Conservation (phyloP, 257 asterid genomes). For the Rauvolfia tetraphylla region DNA sequence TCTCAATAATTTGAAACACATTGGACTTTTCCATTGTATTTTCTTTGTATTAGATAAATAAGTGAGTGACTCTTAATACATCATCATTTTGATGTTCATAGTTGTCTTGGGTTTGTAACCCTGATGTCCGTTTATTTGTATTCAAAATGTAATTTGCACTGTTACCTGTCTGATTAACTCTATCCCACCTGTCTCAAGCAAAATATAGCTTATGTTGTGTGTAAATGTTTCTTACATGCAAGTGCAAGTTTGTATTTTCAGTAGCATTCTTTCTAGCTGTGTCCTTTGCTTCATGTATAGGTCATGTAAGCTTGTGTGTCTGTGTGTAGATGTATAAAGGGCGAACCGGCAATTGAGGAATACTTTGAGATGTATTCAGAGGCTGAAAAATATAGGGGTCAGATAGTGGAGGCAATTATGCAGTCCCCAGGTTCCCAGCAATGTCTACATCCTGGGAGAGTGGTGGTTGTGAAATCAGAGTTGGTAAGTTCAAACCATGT, state of each 20-base stretch:
- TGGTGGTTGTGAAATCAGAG: slow-evolving; percentile 76
- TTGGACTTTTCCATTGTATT: not conserved
- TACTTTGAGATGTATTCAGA: slow-evolving; percentile 70
- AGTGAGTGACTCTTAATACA: not conserved
- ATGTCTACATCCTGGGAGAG: slow-evolving; percentile 73
- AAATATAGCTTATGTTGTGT: not conserved
- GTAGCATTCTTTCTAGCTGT: not conserved
- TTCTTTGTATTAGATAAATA: not conserved
- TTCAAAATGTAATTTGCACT: not conserved
- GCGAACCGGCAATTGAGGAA: slow-evolving; percentile 96
- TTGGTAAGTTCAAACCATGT: slow-evolving; percentile 45
- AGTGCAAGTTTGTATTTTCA: not conserved
- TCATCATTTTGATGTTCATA: not conserved
- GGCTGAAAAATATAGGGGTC: slow-evolving; percentile 51
- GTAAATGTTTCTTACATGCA: slow-evolving; percentile 4
- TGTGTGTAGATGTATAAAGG: slow-evolving; percentile 84
- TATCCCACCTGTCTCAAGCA: not conserved
- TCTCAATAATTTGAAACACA: not conserved
- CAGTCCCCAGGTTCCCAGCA: slow-evolving; percentile 68
- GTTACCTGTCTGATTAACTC: not conserved
- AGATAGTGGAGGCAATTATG: slow-evolving; percentile 69
- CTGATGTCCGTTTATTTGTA: not conserved
- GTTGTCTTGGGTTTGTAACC: not conserved
- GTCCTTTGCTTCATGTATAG: slow-evolving; percentile 1
- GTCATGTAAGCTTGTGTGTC: slow-evolving; percentile 4